These are phyloP conservation scores for Ceriops decandra DNA, from an alignment of 345 rosid species.

Conservation along the genomic window DNA sequence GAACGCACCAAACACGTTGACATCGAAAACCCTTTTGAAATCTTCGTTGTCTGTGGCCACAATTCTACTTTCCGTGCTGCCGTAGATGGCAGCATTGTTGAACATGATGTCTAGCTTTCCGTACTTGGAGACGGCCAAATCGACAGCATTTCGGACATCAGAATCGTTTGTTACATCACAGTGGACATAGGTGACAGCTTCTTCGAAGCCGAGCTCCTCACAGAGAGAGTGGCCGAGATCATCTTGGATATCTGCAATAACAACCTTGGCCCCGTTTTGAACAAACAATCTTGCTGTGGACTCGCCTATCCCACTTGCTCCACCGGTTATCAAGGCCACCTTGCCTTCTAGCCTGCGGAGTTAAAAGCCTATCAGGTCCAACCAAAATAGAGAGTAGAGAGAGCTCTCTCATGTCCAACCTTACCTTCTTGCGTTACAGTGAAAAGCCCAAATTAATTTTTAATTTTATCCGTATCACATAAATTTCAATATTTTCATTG, in stretches of 20 bases:
- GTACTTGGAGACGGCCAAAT: conserved; percentile 20
- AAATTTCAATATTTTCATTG: too few relatives aligned
- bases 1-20: conserved; percentile 21
- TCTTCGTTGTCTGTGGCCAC: conserved; percentile 3
- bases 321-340: conserved; percentile 32
- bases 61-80: neutral
- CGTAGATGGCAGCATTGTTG: conserved; percentile 25
- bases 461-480: too few relatives aligned
- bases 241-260: conserved; percentile 28
- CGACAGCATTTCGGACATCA: conserved; percentile 22
- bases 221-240: conserved; percentile 22
- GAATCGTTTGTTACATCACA: conserved; percentile 28
- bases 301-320: conserved; percentile 27
- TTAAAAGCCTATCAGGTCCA: neutral
- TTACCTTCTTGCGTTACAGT: too few relatives aligned
- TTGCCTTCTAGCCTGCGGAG: conserved; percentile 27
- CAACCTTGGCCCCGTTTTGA: conserved; percentile 28
- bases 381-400: too few relatives aligned
- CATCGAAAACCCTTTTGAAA: conserved; percentile 14
- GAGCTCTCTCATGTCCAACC: too few relatives aligned
- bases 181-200: conserved; percentile 19
- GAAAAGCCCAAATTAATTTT: too few relatives aligned
- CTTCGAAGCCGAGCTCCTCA: conserved; percentile 9
- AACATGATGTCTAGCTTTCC: conserved; percentile 36
- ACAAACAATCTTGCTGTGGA: conserved; percentile 17